A percentile compares a stretch with the other conserved stretches of the same genome.
Evolutionary conservation across 257 asterid genomes (phyloP).

Genomic region (Lithospermum erythrorhizon): DNA sequence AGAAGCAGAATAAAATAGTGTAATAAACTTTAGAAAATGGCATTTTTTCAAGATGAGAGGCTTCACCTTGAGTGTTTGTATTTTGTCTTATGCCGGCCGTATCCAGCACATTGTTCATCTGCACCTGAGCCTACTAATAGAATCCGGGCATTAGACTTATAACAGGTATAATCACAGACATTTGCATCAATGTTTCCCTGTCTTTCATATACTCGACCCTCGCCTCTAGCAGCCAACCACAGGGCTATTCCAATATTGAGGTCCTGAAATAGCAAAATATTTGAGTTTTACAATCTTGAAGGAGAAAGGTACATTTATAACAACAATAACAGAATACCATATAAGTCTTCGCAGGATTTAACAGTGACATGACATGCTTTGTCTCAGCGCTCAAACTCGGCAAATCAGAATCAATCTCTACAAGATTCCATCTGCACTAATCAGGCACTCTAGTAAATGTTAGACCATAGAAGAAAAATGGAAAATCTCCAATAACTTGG

Average conservation of each 20-base stretch:
- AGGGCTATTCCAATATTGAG: conserved; percentile 89
- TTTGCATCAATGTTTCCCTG: conserved; percentile 10
- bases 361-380: conserved; percentile 74
- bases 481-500: neutral
- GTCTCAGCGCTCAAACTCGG: conserved; percentile 52
- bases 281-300: neutral
- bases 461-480: neutral
- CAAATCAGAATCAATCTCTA: conserved; percentile 86
- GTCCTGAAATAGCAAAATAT: conserved; percentile 38
- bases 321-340: conserved; percentile 46
- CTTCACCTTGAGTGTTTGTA: conserved; percentile 63
- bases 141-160: conserved; percentile 64
- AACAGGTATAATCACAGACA: conserved; percentile 28
- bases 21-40: neutral
- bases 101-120: conserved; percentile 98
- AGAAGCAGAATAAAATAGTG: neutral
- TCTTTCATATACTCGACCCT: conserved; percentile 57
- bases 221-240: conserved; percentile 94
- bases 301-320: neutral
- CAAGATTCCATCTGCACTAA: conserved; percentile 81
- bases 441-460: conserved; percentile 6
- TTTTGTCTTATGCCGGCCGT: conserved; percentile 93
- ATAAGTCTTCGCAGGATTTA: conserved; percentile 84
- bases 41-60: neutral
- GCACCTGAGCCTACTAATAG: conserved; percentile 96